Percentiles rank a stretch among this genome's conserved stretches.
phyloP scores from a whole-genome alignment of 164 flowering plant species.

The Umbilicus rupestris region DNA sequence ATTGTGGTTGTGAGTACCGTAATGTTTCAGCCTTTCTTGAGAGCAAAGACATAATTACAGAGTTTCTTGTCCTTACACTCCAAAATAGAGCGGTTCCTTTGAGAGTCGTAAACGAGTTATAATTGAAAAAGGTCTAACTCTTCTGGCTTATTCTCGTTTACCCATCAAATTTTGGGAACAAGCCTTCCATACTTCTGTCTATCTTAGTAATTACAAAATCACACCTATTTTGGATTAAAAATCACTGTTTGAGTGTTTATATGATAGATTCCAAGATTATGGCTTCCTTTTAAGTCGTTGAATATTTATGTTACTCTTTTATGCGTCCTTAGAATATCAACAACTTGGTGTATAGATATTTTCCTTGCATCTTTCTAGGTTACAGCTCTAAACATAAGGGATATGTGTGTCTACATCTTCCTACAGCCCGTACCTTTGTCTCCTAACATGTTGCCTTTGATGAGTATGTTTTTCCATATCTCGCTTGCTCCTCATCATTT shows the following conservation, averaged over 20 bases:
- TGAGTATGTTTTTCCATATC: conserved; percentile 11
- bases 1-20: conserved; percentile 17
- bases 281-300: not conserved
- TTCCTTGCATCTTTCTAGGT: conserved; percentile 10
- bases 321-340: conserved; percentile 7
- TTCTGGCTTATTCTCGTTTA: conserved; percentile 8
- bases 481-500: not conserved
- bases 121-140: conserved; percentile 12
- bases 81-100: conserved; percentile 8
- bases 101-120: conserved; percentile 12
- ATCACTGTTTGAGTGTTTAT: conserved; percentile 5
- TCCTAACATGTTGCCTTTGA: conserved; percentile 10
- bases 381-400: conserved; percentile 10
- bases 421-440: not conserved
- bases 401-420: not conserved
- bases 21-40: not conserved
- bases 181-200: conserved; percentile 13
- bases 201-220: conserved; percentile 13
- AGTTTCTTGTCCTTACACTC: conserved; percentile 17
- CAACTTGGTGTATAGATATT: not conserved
- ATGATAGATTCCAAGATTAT: conserved; percentile 3
- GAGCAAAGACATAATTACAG: conserved; percentile 7
- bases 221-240: not conserved
- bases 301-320: conserved; percentile 4
- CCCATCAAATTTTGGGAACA: conserved; percentile 12